Evolutionary conservation across 148 eudicot species (phyloP).

Genomic region (Camellia granthamiana): DNA sequence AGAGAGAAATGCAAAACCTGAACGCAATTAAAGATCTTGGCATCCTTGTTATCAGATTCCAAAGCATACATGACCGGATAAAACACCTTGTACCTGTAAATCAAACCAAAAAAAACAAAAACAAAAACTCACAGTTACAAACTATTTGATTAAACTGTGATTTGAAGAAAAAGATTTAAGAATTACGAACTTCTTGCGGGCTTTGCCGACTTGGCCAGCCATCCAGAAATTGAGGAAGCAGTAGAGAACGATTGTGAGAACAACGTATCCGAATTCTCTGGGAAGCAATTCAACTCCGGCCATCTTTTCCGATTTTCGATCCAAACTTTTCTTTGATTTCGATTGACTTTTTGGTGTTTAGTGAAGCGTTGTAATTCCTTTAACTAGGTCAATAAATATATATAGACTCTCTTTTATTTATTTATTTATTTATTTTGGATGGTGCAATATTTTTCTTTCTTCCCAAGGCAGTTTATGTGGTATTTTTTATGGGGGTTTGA

Average conservation of each 20-base stretch:
- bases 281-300: constrained; percentile 45
- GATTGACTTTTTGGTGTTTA: too few species aligned
- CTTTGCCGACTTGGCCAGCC: constrained; percentile 67
- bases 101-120: not conserved
- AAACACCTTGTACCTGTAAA: constrained; percentile 67
- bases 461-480: too few species aligned
- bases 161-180: not conserved
- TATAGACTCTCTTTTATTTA: too few species aligned
- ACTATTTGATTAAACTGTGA: not conserved
- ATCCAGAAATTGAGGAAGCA: constrained; percentile 78
- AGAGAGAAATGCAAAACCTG: constrained; percentile 45
- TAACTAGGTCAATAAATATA: too few species aligned
- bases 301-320: constrained; percentile 24
- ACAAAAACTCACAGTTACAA: not conserved
- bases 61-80: constrained; percentile 76
- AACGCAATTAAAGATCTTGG: constrained; percentile 90
- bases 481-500: too few species aligned
- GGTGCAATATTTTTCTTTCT: too few species aligned
- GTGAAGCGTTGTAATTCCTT: too few species aligned
- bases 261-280: constrained; percentile 80
- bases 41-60: constrained; percentile 91
- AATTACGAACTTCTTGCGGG: constrained; percentile 60
- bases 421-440: too few species aligned
- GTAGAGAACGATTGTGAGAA: constrained; percentile 51
- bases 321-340: not conserved